These are phyloP conservation scores for Aurantiochytrium sp. DNA, from an alignment of 108 stramenopile genomes.

Conservation along the genomic window DNA sequence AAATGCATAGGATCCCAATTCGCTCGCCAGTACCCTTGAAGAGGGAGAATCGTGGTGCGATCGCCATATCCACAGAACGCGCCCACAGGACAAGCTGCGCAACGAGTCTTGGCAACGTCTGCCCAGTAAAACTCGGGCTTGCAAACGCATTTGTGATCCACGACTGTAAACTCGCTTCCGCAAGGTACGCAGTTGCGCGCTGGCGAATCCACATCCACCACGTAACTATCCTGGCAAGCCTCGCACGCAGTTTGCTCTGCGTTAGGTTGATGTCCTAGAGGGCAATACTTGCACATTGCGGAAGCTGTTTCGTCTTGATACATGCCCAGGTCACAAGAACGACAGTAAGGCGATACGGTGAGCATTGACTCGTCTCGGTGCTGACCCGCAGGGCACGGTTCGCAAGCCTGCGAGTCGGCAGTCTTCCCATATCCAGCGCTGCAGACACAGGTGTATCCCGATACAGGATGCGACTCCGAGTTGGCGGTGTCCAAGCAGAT, in stretches of 20 bases:
- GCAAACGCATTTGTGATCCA: background rate
- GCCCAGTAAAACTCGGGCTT: background rate
- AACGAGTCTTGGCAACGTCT: background rate
- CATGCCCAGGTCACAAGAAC: background rate
- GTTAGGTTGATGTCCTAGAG: background rate
- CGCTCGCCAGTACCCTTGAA: background rate
- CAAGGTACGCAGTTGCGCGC: background rate
- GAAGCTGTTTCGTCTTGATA: background rate
- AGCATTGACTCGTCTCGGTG: conserved; percentile 10
- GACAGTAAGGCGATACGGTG: background rate
- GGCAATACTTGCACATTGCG: background rate
- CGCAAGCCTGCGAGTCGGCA: background rate
- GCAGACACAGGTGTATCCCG: conserved; percentile 4
- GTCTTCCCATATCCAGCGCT: background rate
- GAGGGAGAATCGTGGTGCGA: background rate
- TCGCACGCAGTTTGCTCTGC: background rate
- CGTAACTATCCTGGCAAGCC: background rate
- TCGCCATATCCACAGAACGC: conserved; percentile 3
- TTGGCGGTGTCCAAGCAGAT: background rate
- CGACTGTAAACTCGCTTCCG: background rate
- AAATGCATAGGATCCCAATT: background rate
- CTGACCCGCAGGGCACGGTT: background rate
- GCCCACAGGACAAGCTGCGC: background rate
- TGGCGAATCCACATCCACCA: background rate
- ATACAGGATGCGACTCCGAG: background rate